Evolutionary conservation across 768 basidiomycete genomes (phyloP).

Genomic region (Kwoniella dejecticola): DNA sequence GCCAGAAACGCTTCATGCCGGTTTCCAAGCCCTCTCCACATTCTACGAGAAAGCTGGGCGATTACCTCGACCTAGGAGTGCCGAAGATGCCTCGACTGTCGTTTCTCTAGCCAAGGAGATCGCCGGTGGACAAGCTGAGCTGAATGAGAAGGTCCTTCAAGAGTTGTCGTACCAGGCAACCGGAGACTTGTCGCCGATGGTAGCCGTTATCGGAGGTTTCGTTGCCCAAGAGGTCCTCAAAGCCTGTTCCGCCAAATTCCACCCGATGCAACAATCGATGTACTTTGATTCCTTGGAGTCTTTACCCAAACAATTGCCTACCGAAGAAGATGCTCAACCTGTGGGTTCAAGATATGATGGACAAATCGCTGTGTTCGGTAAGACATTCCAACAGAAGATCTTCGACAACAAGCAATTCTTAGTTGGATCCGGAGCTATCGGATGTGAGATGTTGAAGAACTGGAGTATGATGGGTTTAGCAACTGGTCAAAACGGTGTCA

Average conservation of each 20-base stretch:
- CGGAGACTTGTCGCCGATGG: constrained; percentile 84
- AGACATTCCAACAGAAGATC: constrained; percentile 87
- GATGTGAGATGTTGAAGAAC: constrained; percentile 99
- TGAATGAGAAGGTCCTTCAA: constrained; percentile 74
- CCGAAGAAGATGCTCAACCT: constrained; percentile 81
- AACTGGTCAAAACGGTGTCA: constrained; percentile 69
- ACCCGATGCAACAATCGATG: constrained; percentile 89
- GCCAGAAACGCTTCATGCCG: constrained; percentile 83
- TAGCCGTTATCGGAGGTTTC: constrained; percentile 93
- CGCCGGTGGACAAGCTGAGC: constrained; percentile 64
- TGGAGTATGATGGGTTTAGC: constrained; percentile 99
- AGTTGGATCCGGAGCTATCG: constrained; percentile 98
- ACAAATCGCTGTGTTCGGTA: constrained; percentile 95
- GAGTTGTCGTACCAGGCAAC: constrained; percentile 88
- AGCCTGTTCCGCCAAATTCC: constrained; percentile 96
- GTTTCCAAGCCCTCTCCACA: constrained; percentile 87
- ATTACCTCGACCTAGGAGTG: constrained; percentile 79
- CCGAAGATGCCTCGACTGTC: constrained; percentile 73
- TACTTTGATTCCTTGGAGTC: constrained; percentile 99
- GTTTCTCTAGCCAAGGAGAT: constrained; percentile 76
- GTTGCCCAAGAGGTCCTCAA: constrained; percentile 98
- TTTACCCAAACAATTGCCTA: constrained; percentile 71
- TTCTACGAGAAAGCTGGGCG: constrained; percentile 68
- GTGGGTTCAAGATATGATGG: constrained; percentile 82
- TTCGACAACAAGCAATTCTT: constrained; percentile 89